These are phyloP conservation scores for Pichia occidentalis DNA, from an alignment of 805 yeast species.

Conservation along the genomic window DNA sequence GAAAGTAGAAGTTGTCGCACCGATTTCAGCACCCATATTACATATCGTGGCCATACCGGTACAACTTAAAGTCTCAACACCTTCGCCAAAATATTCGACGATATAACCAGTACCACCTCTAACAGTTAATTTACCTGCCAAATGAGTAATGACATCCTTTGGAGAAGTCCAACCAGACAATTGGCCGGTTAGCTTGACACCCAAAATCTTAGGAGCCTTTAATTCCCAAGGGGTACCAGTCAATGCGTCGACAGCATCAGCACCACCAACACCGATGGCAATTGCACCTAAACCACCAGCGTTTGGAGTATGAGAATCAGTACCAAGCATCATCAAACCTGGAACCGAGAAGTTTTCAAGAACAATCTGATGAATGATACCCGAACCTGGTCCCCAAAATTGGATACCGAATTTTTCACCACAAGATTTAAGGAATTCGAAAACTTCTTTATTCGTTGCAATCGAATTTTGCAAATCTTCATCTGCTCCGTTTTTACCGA, in stretches of 20 bases:
- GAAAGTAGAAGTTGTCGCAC: slow-evolving; percentile 97
- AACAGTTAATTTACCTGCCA: slow-evolving; percentile 92
- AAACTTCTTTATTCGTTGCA: slow-evolving; percentile 88
- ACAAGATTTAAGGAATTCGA: slow-evolving; percentile 82
- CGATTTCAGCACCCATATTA: slow-evolving; percentile 99
- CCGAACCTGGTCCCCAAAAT: slow-evolving; percentile 99
- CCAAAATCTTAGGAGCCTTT: slow-evolving; percentile 92
- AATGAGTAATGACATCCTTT: slow-evolving; percentile 87
- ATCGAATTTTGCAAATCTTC: slow-evolving; percentile 82
- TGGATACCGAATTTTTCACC: slow-evolving; percentile 95
- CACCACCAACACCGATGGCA: slow-evolving; percentile 99
- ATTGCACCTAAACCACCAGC: slow-evolving; percentile 98
- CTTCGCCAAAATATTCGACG: slow-evolving; percentile 94
- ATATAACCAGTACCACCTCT: slow-evolving; percentile 98
- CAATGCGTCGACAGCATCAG: slow-evolving; percentile 97
- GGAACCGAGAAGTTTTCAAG: slow-evolving; percentile 96
- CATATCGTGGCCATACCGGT: slow-evolving; percentile 99
- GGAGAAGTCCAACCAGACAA: slow-evolving; percentile 96
- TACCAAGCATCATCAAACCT: slow-evolving; percentile 93
- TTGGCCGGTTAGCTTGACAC: slow-evolving; percentile 89
- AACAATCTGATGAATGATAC: slow-evolving; percentile 95
- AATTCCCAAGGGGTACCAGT: slow-evolving; percentile 95
- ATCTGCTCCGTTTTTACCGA: slow-evolving; percentile 88
- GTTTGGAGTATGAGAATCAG: slow-evolving; percentile 96
- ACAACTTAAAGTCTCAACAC: slow-evolving; percentile 86